A percentile compares a stretch with the other conserved stretches of the same genome.
phyloP scores from a whole-genome alignment of 306 rosid species.

The Arachis stenosperma region DNA sequence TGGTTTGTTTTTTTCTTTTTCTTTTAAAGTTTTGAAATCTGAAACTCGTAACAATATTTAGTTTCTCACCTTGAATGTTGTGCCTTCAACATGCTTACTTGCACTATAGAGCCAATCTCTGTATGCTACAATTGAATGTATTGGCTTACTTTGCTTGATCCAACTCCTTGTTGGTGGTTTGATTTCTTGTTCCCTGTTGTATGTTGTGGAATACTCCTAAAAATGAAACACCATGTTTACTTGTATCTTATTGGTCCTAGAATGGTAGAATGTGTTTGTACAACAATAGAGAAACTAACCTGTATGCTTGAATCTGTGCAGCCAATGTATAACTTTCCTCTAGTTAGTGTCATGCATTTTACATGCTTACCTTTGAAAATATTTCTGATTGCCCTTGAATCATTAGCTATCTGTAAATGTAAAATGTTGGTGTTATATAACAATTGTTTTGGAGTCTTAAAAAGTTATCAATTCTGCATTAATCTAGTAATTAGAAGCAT shows the following conservation, averaged over 20 bases:
- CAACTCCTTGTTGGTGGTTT: conserved; percentile 70
- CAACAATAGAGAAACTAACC: conserved; percentile 46
- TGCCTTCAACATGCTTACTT: conserved; percentile 63
- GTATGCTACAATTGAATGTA: conserved; percentile 56
- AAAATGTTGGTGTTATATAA: not conserved
- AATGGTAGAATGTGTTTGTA: not conserved
- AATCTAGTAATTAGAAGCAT: no score
- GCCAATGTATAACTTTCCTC: conserved; percentile 70
- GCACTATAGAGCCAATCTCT: conserved; percentile 80
- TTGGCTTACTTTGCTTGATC: conserved; percentile 64
- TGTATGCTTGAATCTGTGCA: conserved; percentile 82
- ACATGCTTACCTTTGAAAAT: conserved; percentile 57
- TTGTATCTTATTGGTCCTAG: conserved; percentile 14
- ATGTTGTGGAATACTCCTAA: conserved; percentile 63
- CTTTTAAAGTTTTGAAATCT: not conserved
- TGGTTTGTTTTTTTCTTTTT: not conserved
- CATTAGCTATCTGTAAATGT: conserved; percentile 54
- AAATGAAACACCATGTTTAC: conserved; percentile 34
- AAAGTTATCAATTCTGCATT: no score
- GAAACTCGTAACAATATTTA: not conserved
- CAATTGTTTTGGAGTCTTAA: no score
- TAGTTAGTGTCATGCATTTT: conserved; percentile 59
- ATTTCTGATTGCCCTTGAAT: conserved; percentile 53
- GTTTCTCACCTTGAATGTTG: conserved; percentile 61
- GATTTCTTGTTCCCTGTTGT: conserved; percentile 69